Percentiles rank a stretch among this genome's conserved stretches.
Conservation (phyloP, 441 rosid genomes). For the Gossypium gossypioides region DNA sequence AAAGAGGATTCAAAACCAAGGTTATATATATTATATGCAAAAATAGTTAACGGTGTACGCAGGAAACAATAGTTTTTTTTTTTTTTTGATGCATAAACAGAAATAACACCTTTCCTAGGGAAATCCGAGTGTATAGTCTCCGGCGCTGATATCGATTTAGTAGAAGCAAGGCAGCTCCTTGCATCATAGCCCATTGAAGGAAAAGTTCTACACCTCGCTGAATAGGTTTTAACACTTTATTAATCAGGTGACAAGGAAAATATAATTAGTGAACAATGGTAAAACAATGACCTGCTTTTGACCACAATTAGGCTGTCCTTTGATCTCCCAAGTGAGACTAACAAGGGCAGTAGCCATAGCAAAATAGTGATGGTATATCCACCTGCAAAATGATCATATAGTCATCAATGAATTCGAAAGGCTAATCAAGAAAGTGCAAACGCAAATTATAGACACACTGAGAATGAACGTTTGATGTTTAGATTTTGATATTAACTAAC, state of each 20-base stretch:
- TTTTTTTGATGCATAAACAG: neutral
- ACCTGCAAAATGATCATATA: constrained; percentile 45
- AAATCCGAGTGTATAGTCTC: constrained; percentile 92
- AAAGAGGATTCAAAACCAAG: neutral
- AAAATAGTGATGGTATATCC: constrained; percentile 95
- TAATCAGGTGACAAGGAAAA: constrained; percentile 11
- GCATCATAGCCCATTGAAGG: constrained; percentile 99
- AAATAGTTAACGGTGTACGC: constrained; percentile 8
- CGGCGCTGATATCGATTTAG: constrained; percentile 97
- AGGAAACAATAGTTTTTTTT: neutral
- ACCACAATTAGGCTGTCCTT: constrained; percentile 88
- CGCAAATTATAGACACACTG: neutral
- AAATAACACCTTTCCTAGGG: constrained; percentile 73
- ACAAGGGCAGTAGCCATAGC: constrained; percentile 93
- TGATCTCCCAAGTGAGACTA: constrained; percentile 96
- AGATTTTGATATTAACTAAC: neutral
- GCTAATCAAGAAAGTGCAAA: neutral
- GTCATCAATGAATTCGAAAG: neutral
- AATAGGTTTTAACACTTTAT: constrained; percentile 20
- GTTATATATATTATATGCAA: neutral
- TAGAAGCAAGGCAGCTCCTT: constrained; percentile 96
- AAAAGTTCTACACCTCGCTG: constrained; percentile 95
- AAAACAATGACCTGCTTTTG: constrained; percentile 68
- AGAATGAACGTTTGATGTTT: neutral
- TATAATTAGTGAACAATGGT: constrained; percentile 5